A percentile compares a stretch with the other conserved stretches of the same genome.
Evolutionary conservation across 164 flowering plant species (phyloP).

Genomic region (Paratinospora sagittata): DNA sequence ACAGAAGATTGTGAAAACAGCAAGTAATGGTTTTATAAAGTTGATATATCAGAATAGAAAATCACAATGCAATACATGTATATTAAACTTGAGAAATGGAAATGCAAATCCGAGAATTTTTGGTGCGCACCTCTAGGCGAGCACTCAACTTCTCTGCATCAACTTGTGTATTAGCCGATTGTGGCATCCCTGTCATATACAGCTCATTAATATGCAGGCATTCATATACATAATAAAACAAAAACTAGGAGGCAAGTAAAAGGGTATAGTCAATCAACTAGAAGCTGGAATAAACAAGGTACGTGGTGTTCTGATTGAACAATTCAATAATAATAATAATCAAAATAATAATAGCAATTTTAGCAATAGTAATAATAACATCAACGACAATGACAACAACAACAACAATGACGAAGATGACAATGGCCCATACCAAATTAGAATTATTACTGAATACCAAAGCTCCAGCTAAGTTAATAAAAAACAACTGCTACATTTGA

Average conservation of each 20-base stretch:
- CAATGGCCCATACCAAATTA: neutral
- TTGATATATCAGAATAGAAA: neutral
- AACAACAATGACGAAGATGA: neutral
- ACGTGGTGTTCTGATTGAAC: neutral
- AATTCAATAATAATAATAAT: neutral
- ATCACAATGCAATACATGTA: neutral
- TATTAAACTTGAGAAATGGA: neutral
- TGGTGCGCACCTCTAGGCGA: constrained; percentile 17
- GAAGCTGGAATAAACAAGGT: neutral
- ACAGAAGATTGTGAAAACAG: no score
- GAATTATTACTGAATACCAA: neutral
- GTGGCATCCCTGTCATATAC: constrained; percentile 14
- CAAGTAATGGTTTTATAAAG: no score
- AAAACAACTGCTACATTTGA: neutral
- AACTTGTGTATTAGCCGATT: constrained; percentile 12
- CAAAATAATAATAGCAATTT: neutral
- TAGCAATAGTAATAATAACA: neutral
- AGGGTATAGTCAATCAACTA: constrained; percentile 2
- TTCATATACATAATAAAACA: neutral
- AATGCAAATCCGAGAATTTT: constrained; percentile 4
- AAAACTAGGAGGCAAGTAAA: neutral
- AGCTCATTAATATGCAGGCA: neutral
- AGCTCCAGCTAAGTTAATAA: neutral
- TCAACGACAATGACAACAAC: neutral
- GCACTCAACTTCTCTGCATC: constrained; percentile 18